Conservation (phyloP, 768 basidiomycete species). For the Termitomyces sp. region DNA sequence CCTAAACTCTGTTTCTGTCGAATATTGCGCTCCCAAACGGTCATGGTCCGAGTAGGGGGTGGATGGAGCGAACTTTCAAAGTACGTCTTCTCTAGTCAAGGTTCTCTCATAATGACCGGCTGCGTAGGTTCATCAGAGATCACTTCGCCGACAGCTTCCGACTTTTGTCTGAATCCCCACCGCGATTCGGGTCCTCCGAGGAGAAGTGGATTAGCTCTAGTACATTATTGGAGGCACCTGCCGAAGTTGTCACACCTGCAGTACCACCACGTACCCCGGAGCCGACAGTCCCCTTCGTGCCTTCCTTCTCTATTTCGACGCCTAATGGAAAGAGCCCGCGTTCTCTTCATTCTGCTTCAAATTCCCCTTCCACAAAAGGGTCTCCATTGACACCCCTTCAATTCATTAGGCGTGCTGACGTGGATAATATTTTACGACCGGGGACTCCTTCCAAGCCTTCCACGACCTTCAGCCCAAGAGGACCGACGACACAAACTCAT, state of each 20-base stretch:
- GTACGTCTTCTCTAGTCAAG: conserved; percentile 37
- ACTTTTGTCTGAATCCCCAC: conserved; percentile 61
- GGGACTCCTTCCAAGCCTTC: conserved; percentile 63
- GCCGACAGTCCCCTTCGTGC: conserved; percentile 49
- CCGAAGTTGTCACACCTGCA: conserved; percentile 28
- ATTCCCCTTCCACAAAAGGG: conserved; percentile 49
- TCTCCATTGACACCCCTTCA: conserved; percentile 79
- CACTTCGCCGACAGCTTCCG: conserved; percentile 85
- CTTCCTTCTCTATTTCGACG: conserved; percentile 63
- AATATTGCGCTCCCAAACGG: conserved; percentile 84
- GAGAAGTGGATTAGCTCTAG: conserved; percentile 85
- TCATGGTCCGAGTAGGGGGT: conserved; percentile 95
- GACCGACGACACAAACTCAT: conserved; percentile 30
- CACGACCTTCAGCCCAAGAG: conserved; percentile 29
- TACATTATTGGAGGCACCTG: conserved; percentile 53
- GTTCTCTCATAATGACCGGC: background rate
- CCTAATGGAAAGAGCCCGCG: conserved; percentile 47
- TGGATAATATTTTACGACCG: conserved; percentile 49
- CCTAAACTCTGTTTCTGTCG: conserved; percentile 89
- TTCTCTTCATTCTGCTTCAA: conserved; percentile 34
- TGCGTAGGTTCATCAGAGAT: conserved; percentile 71
- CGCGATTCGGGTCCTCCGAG: conserved; percentile 44
- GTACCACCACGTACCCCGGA: conserved; percentile 57
- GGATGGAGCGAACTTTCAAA: conserved; percentile 91
- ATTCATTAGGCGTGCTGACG: conserved; percentile 77